phyloP scores from a whole-genome alignment of 1,139 yeast genomes.

The Magnusiomyces clavatus region DNA sequence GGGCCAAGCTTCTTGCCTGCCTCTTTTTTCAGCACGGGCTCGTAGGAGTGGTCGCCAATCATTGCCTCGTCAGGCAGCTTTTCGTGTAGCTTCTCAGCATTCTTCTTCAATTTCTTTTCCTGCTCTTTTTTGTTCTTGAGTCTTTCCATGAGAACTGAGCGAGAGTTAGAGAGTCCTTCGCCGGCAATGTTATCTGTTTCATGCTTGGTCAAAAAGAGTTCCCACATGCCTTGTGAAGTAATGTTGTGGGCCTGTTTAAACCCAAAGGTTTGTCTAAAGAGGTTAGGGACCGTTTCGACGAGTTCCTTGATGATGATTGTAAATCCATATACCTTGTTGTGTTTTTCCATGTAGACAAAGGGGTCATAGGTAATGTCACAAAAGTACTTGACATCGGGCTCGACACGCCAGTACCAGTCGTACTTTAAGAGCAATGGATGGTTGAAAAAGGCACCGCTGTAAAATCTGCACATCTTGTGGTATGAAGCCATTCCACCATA shows the following conservation, averaged over 20 bases:
- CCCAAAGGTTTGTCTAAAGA: constrained; percentile 62
- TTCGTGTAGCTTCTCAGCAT: constrained; percentile 16
- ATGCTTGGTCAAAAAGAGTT: constrained; percentile 28
- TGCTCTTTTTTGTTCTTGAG: constrained; percentile 23
- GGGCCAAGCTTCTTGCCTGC: constrained; percentile 12
- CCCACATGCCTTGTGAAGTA: constrained; percentile 42
- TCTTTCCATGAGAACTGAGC: constrained; percentile 19
- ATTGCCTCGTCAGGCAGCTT: constrained; percentile 19
- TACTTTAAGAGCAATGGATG: constrained; percentile 55
- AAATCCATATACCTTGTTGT: constrained; percentile 73
- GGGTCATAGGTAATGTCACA: constrained; percentile 93
- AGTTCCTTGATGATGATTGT: constrained; percentile 69
- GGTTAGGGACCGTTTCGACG: constrained; percentile 69
- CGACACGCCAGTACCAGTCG: constrained; percentile 94
- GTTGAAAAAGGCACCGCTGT: constrained; percentile 69
- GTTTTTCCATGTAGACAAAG: constrained; percentile 64
- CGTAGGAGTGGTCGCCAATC: constrained; percentile 6
- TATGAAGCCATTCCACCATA: constrained; percentile 76
- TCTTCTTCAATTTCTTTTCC: constrained; percentile 24
- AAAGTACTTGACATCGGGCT: constrained; percentile 80
- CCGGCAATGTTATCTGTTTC: constrained; percentile 16
- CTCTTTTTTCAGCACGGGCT: background rate
- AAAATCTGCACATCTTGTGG: constrained; percentile 63
- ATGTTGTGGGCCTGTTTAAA: constrained; percentile 46
- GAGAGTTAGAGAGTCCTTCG: constrained; percentile 18